Base-by-base conservation (phyloP, 2,329 filamentous ascomycete genomes). In the Juglanconis oblonga region DNA sequence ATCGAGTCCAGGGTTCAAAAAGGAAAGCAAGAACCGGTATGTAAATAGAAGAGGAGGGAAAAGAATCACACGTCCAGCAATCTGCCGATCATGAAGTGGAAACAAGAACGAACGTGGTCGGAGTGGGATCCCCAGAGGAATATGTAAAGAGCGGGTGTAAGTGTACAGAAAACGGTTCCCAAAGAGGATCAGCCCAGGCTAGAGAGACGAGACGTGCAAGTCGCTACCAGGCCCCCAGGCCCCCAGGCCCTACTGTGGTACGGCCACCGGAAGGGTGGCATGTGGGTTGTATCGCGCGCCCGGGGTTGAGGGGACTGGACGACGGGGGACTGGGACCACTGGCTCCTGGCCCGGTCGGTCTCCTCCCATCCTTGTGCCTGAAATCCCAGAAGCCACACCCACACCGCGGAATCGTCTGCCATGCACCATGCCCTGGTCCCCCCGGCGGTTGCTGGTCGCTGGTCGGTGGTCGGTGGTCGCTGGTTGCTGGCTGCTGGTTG, bases 1-100 rank as follows among this genome's bases (percentile, higher is more conserved):
- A 70, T 71, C 74, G 72, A 79, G 74, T 73, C 73, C 75, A 68
- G 48, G 55, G 49, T 49, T 31, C 24, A 24, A 24, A 52, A 73
- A 78, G 79, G 76, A 73, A 79, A 78, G 75, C 73, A 79, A 77
- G 77, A 79, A 77, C 75, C 76, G 73, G 76, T 76, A 76, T 74
- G 74, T 73, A 74, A 77, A 76, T 72, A 66, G 69, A 69, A 70
- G 70, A 69, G 67, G 66, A 50, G 75, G 73, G 73, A 73, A 76
- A 74, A 76, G 72, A 71, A 77, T 76, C 73, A 79, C 72, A 73
- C 68, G 71, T 72, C 72, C 72, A 73, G 74, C 75, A 74, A 76
- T 73, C 69, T 80, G 77, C 75, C 77, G 77, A 80, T 81, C 77
- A 75, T 77, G 67, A 68, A 65, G 73, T 75, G 72, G 72, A 70